A percentile compares a stretch with the other conserved stretches of the same genome.
phyloP scores from a whole-genome alignment of 371 early-diverging fungal genomes.

The Saksenaea vasiformis region DNA sequence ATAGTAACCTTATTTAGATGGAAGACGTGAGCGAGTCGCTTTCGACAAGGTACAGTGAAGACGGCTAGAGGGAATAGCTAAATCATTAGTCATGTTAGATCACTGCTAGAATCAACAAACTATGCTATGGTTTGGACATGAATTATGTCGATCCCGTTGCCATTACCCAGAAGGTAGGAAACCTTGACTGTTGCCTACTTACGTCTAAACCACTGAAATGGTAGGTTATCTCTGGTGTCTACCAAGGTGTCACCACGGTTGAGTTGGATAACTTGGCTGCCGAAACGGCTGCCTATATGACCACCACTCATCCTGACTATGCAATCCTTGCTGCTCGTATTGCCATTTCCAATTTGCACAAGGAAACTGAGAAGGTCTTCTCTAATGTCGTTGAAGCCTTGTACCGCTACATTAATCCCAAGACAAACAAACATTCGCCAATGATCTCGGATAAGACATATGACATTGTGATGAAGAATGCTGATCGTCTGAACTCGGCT shows the following conservation, averaged over 20 bases:
- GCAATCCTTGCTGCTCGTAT: slow-evolving; percentile 91
- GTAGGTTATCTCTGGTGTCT: slow-evolving; percentile 80
- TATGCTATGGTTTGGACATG: slow-evolving; percentile 85
- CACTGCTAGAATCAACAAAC: slow-evolving; percentile 83
- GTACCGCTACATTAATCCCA: slow-evolving; percentile 77
- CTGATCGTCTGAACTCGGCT: slow-evolving; percentile 81
- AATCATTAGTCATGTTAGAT: slow-evolving; percentile 59
- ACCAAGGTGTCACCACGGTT: slow-evolving; percentile 89
- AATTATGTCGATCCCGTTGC: slow-evolving; percentile 86
- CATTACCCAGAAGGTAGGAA: slow-evolving; percentile 77
- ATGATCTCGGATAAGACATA: slow-evolving; percentile 77
- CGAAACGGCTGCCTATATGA: slow-evolving; percentile 89
- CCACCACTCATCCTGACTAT: slow-evolving; percentile 93
- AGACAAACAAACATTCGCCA: slow-evolving; percentile 72
- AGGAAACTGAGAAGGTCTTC: slow-evolving; percentile 88
- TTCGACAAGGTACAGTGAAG: slow-evolving; percentile 73
- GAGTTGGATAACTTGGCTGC: slow-evolving; percentile 91
- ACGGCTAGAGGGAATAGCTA: not conserved
- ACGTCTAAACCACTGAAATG: not conserved
- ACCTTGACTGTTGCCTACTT: not conserved
- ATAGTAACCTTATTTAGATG: slow-evolving; percentile 55
- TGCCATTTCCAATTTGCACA: slow-evolving; percentile 88
- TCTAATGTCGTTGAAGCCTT: slow-evolving; percentile 60
- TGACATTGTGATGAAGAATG: slow-evolving; percentile 63
- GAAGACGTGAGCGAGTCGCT: slow-evolving; percentile 80